Conservation (phyloP, 2,329 filamentous ascomycete genomes). For the Cladosporium phlei region DNA sequence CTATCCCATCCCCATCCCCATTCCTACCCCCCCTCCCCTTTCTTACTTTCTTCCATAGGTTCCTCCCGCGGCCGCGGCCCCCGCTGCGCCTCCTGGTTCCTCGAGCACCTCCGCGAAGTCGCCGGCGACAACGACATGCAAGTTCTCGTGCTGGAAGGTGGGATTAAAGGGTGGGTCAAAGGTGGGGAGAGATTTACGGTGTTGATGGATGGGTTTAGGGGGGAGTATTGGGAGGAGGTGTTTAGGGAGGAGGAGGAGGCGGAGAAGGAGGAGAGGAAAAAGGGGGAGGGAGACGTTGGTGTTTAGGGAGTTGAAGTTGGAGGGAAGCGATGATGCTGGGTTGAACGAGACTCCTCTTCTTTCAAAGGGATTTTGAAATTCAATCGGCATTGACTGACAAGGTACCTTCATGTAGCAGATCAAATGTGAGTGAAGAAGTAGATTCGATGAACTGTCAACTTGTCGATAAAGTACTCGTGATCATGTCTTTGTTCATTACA, state of each 20-base stretch:
- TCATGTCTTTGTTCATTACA: no score
- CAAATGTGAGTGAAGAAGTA: no score
- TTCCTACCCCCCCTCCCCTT: neutral
- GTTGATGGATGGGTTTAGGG: conserved; percentile 38
- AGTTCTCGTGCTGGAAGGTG: conserved; percentile 39
- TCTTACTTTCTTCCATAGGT: no score
- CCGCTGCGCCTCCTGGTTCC: conserved; percentile 35
- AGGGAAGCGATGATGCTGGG: no score
- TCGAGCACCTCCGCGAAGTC: conserved; percentile 30
- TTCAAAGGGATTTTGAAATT: no score
- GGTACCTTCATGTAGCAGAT: no score
- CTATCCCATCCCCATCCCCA: conserved; percentile 11
- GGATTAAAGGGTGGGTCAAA: conserved; percentile 44
- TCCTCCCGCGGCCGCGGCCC: conserved; percentile 25
- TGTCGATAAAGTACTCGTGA: no score
- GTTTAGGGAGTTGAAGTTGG: no score
- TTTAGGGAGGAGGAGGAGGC: conserved; percentile 20
- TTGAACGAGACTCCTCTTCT: no score
- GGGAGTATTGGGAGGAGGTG: conserved; percentile 40
- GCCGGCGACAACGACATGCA: conserved; percentile 36
- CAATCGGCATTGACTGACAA: no score
- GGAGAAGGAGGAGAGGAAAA: conserved; percentile 1
- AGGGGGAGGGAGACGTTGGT: no score
- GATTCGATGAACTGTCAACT: no score
- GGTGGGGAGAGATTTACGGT: conserved; percentile 35